Conservation (phyloP, 2,329 filamentous ascomycete species). For the Ophiosphaerella korrae region DNA sequence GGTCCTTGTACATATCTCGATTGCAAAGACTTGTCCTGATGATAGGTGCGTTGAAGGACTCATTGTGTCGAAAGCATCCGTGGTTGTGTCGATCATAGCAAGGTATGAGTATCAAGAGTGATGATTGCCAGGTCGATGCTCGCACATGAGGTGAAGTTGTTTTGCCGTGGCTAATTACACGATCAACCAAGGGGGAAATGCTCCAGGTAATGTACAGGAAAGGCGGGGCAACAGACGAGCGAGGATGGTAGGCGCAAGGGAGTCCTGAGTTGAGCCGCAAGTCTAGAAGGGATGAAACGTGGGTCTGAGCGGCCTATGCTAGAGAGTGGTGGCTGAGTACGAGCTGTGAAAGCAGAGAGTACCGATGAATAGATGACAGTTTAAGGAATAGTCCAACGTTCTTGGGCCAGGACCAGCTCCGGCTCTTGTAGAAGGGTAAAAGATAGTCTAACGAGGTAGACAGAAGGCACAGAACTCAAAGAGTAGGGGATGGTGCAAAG, state of each 20-base stretch:
- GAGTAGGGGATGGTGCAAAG: conserved; percentile 8
- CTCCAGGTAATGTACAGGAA: not conserved
- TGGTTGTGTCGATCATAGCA: not conserved
- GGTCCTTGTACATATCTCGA: conserved; percentile 68
- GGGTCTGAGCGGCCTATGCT: too few species aligned
- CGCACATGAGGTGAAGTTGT: not conserved
- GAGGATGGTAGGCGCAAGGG: not conserved
- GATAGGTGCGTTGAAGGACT: conserved; percentile 5
- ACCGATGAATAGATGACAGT: too few species aligned
- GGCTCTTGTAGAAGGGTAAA: conserved; percentile 2
- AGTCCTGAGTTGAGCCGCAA: too few species aligned
- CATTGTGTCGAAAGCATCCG: not conserved
- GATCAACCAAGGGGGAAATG: too few species aligned
- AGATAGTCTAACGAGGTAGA: conserved; percentile 5
- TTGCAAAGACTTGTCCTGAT: conserved; percentile 41
- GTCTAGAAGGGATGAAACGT: too few species aligned
- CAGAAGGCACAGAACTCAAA: conserved; percentile 8
- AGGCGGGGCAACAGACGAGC: not conserved
- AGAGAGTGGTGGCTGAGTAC: too few species aligned
- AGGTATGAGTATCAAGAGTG: not conserved
- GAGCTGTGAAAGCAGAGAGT: too few species aligned
- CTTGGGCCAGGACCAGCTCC: not conserved
- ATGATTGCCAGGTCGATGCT: not conserved
- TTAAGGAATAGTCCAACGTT: not conserved
- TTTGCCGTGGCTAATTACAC: not conserved